Percentiles rank a stretch among this genome's conserved stretches.
Evolutionary conservation across 345 rosid genomes (phyloP).

Genomic region (Raphanus sativus): DNA sequence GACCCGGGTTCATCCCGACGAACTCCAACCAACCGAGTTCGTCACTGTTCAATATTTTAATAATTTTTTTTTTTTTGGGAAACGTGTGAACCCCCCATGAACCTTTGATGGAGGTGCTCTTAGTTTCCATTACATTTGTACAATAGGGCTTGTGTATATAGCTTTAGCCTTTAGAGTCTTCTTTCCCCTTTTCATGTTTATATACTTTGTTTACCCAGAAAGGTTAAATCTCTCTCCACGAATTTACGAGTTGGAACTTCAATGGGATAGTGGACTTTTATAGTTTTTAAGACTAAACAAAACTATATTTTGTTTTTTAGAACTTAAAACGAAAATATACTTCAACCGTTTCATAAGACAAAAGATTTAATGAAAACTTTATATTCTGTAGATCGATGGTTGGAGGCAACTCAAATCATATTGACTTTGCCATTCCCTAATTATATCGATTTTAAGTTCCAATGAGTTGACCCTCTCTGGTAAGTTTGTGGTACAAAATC

Average conservation of each 20-base stretch:
- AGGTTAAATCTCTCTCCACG: background rate
- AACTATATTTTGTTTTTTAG: background rate
- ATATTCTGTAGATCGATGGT: background rate
- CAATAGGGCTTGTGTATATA: background rate
- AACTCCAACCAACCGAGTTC: no score
- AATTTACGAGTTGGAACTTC: background rate
- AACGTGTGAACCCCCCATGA: no score
- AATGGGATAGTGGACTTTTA: background rate
- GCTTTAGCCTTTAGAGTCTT: background rate
- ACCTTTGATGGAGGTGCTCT: no score
- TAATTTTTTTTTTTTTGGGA: no score
- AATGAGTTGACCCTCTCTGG: slow-evolving; percentile 21
- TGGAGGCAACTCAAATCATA: slow-evolving; percentile 18
- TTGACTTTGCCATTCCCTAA: background rate
- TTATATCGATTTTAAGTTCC: background rate
- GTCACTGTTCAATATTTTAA: no score
- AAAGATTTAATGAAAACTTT: background rate
- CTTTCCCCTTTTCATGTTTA: background rate
- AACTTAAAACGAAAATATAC: background rate
- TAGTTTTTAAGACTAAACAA: background rate
- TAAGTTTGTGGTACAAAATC: slow-evolving; percentile 10
- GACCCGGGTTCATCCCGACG: no score
- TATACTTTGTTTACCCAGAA: background rate
- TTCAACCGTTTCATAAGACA: background rate
- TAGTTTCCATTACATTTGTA: background rate